Percentiles rank a stretch among this genome's conserved stretches.
phyloP scores from a whole-genome alignment of 2,329 filamentous ascomycete species.

The Botrytis paeoniae region DNA sequence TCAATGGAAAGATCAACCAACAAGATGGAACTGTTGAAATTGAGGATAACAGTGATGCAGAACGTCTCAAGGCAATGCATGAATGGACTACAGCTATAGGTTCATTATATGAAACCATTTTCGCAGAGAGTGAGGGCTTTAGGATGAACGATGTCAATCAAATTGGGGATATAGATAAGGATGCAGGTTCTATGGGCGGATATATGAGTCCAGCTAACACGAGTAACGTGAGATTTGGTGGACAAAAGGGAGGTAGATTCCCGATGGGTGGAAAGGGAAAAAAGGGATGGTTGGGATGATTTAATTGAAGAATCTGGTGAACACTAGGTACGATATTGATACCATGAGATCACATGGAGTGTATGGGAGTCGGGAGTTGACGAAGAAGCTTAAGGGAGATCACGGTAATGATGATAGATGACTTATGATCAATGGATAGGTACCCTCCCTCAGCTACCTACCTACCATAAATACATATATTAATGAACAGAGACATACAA shows the following conservation, averaged over 20 bases:
- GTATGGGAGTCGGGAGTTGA: neutral
- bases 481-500: neutral
- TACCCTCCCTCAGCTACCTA: neutral
- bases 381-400: neutral
- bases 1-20: conserved; percentile 87
- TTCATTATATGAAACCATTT: conserved; percentile 66
- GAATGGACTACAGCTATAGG: conserved; percentile 70
- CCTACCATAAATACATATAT: neutral
- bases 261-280: neutral
- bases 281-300: neutral
- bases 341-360: neutral
- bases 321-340: neutral
- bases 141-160: conserved; percentile 32
- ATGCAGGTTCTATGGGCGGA: neutral
- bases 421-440: conserved; percentile 7
- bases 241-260: neutral
- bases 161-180: conserved; percentile 16
- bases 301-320: neutral
- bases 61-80: conserved; percentile 69
- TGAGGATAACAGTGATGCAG: conserved; percentile 67
- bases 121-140: conserved; percentile 76
- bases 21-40: conserved; percentile 81
- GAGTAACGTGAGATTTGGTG: neutral
- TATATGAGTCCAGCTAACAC: neutral
- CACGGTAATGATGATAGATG: conserved; percentile 10